phyloP scores from a whole-genome alignment of 768 basidiomycete species.

The Crucibulum laeve region DNA sequence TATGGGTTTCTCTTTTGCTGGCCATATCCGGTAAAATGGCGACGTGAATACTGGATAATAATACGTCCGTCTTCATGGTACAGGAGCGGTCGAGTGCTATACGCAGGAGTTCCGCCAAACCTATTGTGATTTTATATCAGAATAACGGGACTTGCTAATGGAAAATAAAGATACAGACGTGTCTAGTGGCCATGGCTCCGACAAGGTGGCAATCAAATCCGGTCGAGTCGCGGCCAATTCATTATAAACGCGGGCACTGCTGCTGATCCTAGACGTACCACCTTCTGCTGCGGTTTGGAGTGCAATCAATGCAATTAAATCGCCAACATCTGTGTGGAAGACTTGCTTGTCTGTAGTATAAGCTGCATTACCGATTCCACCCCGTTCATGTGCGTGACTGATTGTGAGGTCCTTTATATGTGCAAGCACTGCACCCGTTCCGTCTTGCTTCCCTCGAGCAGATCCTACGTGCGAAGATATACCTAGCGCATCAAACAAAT shows the following conservation, averaged over 20 bases:
- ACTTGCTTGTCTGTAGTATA: constrained; percentile 48
- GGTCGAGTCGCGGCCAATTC: constrained; percentile 41
- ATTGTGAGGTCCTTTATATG: constrained; percentile 44
- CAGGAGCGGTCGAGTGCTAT: constrained; percentile 31
- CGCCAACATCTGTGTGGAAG: constrained; percentile 44
- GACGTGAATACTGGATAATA: constrained; percentile 42
- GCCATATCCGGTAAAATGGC: constrained; percentile 39
- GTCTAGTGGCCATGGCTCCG: constrained; percentile 41
- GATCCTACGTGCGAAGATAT: constrained; percentile 43
- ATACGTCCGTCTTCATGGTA: constrained; percentile 34
- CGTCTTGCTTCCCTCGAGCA: constrained; percentile 39
- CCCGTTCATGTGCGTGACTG: constrained; percentile 35
- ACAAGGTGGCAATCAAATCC: constrained; percentile 35
- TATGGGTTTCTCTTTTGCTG: constrained; percentile 26
- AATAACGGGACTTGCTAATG: neutral
- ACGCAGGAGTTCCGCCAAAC: constrained; percentile 31
- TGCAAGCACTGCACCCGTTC: constrained; percentile 35
- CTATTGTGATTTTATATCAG: constrained; percentile 9
- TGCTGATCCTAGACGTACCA: constrained; percentile 40
- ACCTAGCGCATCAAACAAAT: constrained; percentile 20
- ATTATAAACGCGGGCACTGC: constrained; percentile 39
- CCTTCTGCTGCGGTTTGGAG: constrained; percentile 38
- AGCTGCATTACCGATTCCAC: constrained; percentile 37
- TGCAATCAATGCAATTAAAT: constrained; percentile 39
- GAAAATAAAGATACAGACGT: constrained; percentile 15